Base-by-base conservation (phyloP, 2,329 filamentous ascomycete genomes). In the Penicillium sp. region DNA sequence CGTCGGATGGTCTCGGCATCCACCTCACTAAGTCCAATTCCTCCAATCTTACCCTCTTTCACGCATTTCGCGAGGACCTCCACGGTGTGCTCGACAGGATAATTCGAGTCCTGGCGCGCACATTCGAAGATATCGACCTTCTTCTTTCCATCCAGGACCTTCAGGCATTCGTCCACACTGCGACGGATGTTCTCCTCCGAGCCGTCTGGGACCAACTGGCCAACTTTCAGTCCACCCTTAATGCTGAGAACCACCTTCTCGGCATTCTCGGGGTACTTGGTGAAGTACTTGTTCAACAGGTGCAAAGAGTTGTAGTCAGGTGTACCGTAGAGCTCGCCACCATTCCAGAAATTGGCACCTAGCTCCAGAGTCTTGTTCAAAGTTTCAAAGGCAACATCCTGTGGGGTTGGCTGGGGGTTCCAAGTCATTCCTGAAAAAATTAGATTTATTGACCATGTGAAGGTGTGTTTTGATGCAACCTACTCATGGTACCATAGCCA, bases 301-400 rank as follows among this genome's bases (percentile, higher is more conserved):
- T 82, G 80, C 65, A 87, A 72, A 2, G 80, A 84, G 74, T 88
- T 87, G 65, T 79, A 79, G 21, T 83, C 77, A 1, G 81, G 69
- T 0, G 71, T 80, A 39, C 87, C 87, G 73, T 90, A 90, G 67
- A 89, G 82, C 67, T 88, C 85, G 60, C 80, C 86, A 37, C 78
- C 85, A 64, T 87, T 88, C 85, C 86, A 89, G 65, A 80, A 76
- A 57, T 79, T 79, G 51, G 77, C 74, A 31, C 79, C 78, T 1
- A 72, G 65, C 24, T 74, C 71, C 24, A 86, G 69, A 6, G 85
- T 76, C 19, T 82, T 78, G 62, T 82, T 81, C 72, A 89, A 77
- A 11, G 83, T 81, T 44, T 79, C 80, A 59, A 86, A 79, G 53
- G 66, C 70, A 44, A 69, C 65, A 21, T 68, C 67, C 7, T 67